Evolutionary conservation across 2,329 filamentous ascomycete species (phyloP).

Genomic region (Sarocladium kiliense): DNA sequence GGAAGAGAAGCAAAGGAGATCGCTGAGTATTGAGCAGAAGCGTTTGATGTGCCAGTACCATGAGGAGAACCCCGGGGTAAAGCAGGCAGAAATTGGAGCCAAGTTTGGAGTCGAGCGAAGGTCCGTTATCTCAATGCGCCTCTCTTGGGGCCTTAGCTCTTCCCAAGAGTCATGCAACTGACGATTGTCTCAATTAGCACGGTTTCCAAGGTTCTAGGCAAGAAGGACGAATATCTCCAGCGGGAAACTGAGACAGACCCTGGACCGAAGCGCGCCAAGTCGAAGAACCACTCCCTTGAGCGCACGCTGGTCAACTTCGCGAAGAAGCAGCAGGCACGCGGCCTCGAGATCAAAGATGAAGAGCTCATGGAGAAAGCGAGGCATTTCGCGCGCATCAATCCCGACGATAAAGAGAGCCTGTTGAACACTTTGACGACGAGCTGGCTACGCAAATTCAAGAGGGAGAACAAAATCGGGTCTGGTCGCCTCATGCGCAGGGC

Average conservation of each 20-base stretch:
- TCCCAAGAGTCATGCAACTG: too few relatives aligned
- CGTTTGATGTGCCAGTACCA: constrained; percentile 91
- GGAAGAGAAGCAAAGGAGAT: constrained; percentile 68
- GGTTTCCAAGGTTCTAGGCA: constrained; percentile 93
- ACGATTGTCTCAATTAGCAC: constrained; percentile 54
- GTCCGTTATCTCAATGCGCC: constrained; percentile 41
- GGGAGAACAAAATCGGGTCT: constrained; percentile 62
- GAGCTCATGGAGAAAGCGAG: constrained; percentile 79
- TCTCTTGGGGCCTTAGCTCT: neutral
- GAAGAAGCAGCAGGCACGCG: constrained; percentile 72
- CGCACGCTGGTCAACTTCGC: constrained; percentile 85
- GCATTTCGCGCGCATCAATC: constrained; percentile 68
- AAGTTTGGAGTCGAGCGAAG: constrained; percentile 97
- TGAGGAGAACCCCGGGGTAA: constrained; percentile 81
- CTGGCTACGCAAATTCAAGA: constrained; percentile 95
- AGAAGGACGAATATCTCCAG: constrained; percentile 91
- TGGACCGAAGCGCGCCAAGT: constrained; percentile 48
- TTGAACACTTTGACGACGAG: constrained; percentile 65
- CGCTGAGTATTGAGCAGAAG: constrained; percentile 85
- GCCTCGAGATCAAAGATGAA: constrained; percentile 68
- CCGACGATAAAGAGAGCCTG: constrained; percentile 61
- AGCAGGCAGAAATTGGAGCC: constrained; percentile 94
- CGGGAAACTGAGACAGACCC: constrained; percentile 53
- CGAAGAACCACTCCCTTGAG: constrained; percentile 59
- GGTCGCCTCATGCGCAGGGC: constrained; percentile 47